Percentiles rank a stretch among this genome's conserved stretches.
Evolutionary conservation across 106 monocot genomes (phyloP).

Genomic region (Apostasia ramifera): DNA sequence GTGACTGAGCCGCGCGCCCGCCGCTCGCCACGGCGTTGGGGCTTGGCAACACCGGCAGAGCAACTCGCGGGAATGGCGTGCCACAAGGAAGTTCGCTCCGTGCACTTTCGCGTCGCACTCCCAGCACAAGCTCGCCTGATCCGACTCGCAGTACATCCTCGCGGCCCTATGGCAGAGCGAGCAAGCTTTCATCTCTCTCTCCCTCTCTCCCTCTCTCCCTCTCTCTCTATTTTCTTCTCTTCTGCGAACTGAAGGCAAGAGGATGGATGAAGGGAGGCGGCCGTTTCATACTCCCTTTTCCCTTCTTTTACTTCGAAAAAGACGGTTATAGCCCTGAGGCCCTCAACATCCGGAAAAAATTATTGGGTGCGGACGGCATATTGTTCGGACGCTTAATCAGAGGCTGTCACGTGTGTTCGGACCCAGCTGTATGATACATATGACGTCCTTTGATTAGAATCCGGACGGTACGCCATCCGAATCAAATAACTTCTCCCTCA

Average conservation of each 20-base stretch:
- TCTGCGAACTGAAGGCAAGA: not conserved
- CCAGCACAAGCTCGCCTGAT: constrained; percentile 72
- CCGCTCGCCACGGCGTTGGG: constrained; percentile 51
- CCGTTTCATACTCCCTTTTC: not conserved
- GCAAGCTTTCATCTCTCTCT: constrained; percentile 36
- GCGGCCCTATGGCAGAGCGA: constrained; percentile 48
- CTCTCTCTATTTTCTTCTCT: constrained; percentile 5
- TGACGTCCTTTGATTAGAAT: no score
- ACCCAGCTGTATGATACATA: no score
- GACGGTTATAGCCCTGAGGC: constrained; percentile 1
- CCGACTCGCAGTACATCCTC: constrained; percentile 64
- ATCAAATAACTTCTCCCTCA: no score
- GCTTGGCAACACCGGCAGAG: constrained; percentile 54
- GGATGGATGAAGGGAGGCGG: not conserved
- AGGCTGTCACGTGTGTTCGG: no score
- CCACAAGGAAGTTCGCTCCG: constrained; percentile 83
- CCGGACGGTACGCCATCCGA: no score
- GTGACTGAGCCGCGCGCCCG: constrained; percentile 47
- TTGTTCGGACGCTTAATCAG: no score
- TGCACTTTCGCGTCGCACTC: constrained; percentile 72
- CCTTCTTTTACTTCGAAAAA: not conserved
- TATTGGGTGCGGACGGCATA: no score
- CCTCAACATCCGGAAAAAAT: not conserved
- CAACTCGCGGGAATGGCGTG: constrained; percentile 49
- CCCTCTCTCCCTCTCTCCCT: not conserved